phyloP scores from a whole-genome alignment of 176 grass and related monocot species.

The Rhynchospora pubera region DNA sequence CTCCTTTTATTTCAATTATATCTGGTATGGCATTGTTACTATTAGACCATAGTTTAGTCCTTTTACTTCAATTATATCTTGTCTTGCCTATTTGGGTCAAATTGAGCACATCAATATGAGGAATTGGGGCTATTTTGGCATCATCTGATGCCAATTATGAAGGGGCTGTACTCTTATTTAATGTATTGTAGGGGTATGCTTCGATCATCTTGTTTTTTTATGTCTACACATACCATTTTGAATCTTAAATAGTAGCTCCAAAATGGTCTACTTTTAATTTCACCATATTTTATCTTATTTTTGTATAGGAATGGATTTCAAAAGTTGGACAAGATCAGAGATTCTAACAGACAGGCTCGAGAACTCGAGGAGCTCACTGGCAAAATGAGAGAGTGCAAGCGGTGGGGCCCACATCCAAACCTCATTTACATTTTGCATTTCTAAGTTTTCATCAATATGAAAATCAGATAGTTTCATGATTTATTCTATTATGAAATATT shows the following conservation, averaged over 20 bases:
- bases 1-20: neutral
- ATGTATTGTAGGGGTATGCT: neutral
- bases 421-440: neutral
- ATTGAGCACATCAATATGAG: neutral
- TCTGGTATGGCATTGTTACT: neutral
- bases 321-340: slow-evolving; percentile 98
- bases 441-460: neutral
- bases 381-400: slow-evolving; percentile 96
- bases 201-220: neutral
- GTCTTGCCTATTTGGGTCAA: neutral
- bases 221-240: neutral
- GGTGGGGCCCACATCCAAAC: slow-evolving; percentile 31
- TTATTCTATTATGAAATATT: neutral
- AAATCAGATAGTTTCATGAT: neutral
- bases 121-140: neutral
- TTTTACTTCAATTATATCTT: neutral
- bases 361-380: slow-evolving; percentile 88
- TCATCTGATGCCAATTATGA: neutral
- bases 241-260: neutral
- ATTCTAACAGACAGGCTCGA: slow-evolving; percentile 81
- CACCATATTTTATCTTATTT: slow-evolving; percentile 12
- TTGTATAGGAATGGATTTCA: slow-evolving; percentile 90
- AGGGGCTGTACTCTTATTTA: neutral
- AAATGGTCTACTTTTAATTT: neutral
- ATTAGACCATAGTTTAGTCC: neutral